phyloP scores from a whole-genome alignment of 257 asterid species.

The Marsdenia floribunda region DNA sequence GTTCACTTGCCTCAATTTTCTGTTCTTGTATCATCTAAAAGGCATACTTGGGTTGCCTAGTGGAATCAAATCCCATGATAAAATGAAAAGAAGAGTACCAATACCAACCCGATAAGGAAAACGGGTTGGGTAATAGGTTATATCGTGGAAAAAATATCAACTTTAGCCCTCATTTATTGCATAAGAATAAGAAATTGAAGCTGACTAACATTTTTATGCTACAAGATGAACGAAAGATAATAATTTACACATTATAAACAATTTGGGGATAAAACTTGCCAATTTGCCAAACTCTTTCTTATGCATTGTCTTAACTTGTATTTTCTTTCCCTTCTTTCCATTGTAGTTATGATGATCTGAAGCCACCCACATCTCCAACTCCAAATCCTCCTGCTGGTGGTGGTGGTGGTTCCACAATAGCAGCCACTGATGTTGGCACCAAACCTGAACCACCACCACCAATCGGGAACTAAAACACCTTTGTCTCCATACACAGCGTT shows the following conservation, averaged over 20 bases:
- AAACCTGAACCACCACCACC: constrained; percentile 5
- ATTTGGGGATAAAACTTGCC: no score
- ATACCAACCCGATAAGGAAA: no score
- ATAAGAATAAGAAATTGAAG: no score
- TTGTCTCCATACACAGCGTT: constrained; percentile 29
- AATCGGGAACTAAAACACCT: constrained; percentile 12
- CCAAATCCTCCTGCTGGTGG: constrained; percentile 23
- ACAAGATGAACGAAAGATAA: no score
- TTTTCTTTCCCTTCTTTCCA: neutral
- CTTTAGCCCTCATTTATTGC: no score
- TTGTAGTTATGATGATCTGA: constrained; percentile 24
- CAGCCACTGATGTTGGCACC: constrained; percentile 1
- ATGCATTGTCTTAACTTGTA: neutral
- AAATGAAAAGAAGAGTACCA: neutral
- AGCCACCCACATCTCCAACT: constrained; percentile 27
- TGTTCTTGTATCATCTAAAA: neutral
- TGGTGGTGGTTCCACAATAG: constrained; percentile 7
- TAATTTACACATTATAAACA: no score
- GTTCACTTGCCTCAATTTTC: neutral
- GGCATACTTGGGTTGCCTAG: no score
- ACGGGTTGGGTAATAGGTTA: no score
- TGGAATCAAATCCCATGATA: neutral
- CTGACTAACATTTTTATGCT: no score
- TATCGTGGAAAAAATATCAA: no score
- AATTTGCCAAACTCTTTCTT: no score